phyloP scores from a whole-genome alignment of 2,329 filamentous ascomycete genomes.

The Dryadomyces quercivorus region DNA sequence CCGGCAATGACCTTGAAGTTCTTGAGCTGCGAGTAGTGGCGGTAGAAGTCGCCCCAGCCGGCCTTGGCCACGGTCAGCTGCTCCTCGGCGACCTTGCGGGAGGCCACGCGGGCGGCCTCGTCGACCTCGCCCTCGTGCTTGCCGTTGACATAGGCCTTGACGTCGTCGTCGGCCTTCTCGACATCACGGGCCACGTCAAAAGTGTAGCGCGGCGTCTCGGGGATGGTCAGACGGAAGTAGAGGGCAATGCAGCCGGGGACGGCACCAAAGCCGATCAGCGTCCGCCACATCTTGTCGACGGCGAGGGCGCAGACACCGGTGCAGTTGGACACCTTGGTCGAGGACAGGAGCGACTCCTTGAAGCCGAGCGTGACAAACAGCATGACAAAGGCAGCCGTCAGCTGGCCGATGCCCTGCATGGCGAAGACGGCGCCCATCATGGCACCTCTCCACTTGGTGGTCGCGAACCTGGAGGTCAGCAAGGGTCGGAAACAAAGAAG shows the following conservation, averaged over 20 bases:
- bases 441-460: slow-evolving; percentile 71
- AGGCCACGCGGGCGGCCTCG: slow-evolving; percentile 49
- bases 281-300: slow-evolving; percentile 81
- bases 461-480: slow-evolving; percentile 44
- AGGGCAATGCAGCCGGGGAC: slow-evolving; percentile 71
- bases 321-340: slow-evolving; percentile 42
- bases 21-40: slow-evolving; percentile 59
- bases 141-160: slow-evolving; percentile 61
- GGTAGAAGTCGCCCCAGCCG: slow-evolving; percentile 57
- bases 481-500: too few species aligned
- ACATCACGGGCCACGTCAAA: slow-evolving; percentile 70
- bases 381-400: slow-evolving; percentile 62
- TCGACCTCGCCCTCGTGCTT: slow-evolving; percentile 51
- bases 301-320: slow-evolving; percentile 51
- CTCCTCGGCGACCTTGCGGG: slow-evolving; percentile 38
- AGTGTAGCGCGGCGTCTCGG: slow-evolving; percentile 79
- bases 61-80: slow-evolving; percentile 56
- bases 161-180: slow-evolving; percentile 60
- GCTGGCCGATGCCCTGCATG: slow-evolving; percentile 77
- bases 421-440: slow-evolving; percentile 84
- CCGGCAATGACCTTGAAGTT: slow-evolving; percentile 41
- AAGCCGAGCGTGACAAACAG: slow-evolving; percentile 64
- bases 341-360: slow-evolving; percentile 46
- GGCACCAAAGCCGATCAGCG: slow-evolving; percentile 69
- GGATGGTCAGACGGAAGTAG: slow-evolving; percentile 70